Base-by-base conservation (phyloP, 2,329 filamentous ascomycete species). In the Cryphonectria naterciae region DNA sequence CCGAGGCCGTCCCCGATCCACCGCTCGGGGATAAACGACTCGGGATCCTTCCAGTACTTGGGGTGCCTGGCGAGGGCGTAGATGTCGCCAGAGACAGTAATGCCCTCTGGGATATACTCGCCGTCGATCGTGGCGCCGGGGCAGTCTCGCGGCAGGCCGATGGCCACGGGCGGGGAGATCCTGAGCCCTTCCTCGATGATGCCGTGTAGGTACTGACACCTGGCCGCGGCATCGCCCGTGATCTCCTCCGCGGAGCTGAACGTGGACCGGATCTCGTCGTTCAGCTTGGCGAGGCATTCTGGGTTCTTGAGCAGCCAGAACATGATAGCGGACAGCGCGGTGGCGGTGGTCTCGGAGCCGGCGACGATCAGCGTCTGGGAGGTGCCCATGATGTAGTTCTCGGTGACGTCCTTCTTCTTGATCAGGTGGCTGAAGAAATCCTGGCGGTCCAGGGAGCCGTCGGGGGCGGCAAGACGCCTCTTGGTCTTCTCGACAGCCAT, bases 201-300 rank as follows among this genome's bases (percentile, higher is more conserved):
- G 4, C 41, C 67, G 13, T 69, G 67, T 1, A 72, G 49, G 39
- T 67, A 72, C 25, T 66, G 56, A 7, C 67, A 72, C 22, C 35
- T 65, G 28, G 63, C 67, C 2, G 70, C 49, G 3, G 70, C 28
- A 22, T 69, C 70, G 1, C 66, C 62, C 22, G 75, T 79, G 62
- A 86, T 85, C 4, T 85, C 81, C 0, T 78, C 75, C 35, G 81
- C 77, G 0, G 63, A 73, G 0, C 69, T 68, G 70, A 85, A 86
- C 0, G 77, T 54, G 0, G 76, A 74, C 0, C 83, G 81, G 0
- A 86, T 76, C 75, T 86, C 85, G 0, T 77, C 22, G 1, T 74
- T 75, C 13, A 85, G 60, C 46, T 75, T 81, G 10, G 76, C 62
- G 8, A 79, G 70, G 7, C 67, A 68, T 0, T 75, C 46, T 1